Conservation (phyloP, 2,329 filamentous ascomycete genomes). For the Aspergillus proliferans region DNA sequence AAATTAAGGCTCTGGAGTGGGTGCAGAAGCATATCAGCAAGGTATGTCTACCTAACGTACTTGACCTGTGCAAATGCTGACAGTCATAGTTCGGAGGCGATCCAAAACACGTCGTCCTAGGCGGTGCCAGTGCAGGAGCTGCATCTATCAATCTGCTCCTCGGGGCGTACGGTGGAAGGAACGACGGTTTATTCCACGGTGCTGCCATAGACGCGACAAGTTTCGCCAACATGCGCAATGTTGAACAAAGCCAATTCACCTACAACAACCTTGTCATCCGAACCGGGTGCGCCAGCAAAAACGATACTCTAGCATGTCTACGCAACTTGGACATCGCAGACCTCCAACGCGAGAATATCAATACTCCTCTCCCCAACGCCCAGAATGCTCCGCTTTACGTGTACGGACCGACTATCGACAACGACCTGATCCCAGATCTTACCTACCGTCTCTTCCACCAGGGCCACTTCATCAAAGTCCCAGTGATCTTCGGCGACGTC, state of each 20-base stretch:
- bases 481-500: conserved; percentile 53
- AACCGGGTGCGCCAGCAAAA: conserved; percentile 39
- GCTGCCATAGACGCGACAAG: conserved; percentile 50
- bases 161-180: conserved; percentile 45
- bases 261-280: conserved; percentile 48
- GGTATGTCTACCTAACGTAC: conserved; percentile 22
- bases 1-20: conserved; percentile 64
- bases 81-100: conserved; percentile 59
- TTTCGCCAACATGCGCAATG: conserved; percentile 45
- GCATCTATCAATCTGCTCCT: conserved; percentile 59
- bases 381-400: conserved; percentile 42
- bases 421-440: conserved; percentile 46
- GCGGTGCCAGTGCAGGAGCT: conserved; percentile 63
- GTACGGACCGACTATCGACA: conserved; percentile 49
- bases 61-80: not conserved
- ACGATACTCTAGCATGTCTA: conserved; percentile 45
- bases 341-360: conserved; percentile 43
- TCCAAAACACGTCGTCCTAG: conserved; percentile 60
- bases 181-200: conserved; percentile 48
- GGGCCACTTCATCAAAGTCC: conserved; percentile 47
- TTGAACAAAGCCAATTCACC: conserved; percentile 45
- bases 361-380: conserved; percentile 42
- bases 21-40: conserved; percentile 57
- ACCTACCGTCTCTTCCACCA: conserved; percentile 44
- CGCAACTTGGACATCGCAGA: conserved; percentile 38